Percentiles rank a stretch among this genome's conserved stretches.
phyloP scores from a whole-genome alignment of 306 rosid genomes.

The Canavalia ensiformis region DNA sequence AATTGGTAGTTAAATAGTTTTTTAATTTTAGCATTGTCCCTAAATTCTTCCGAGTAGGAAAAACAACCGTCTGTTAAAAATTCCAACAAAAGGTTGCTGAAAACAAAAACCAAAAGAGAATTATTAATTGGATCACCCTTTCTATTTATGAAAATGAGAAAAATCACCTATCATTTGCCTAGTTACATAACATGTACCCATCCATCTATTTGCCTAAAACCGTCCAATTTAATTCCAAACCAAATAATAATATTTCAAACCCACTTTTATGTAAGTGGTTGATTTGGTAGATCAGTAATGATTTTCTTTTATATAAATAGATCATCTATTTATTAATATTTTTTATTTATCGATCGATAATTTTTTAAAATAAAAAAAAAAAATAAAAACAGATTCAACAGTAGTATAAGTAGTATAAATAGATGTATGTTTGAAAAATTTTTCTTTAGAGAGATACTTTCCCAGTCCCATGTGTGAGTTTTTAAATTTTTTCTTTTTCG shows the following conservation, averaged over 20 bases:
- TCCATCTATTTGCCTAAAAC: slow-evolving; percentile 35
- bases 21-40: neutral
- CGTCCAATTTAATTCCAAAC: slow-evolving; percentile 41
- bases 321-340: too few relatives aligned
- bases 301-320: too few relatives aligned
- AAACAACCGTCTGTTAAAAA: neutral
- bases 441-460: slow-evolving; percentile 34
- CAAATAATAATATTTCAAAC: slow-evolving; percentile 46
- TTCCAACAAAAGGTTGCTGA: neutral
- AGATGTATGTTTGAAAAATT: too few relatives aligned
- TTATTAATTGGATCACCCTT: neutral
- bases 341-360: too few relatives aligned
- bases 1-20: too few relatives aligned
- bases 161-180: slow-evolving; percentile 29
- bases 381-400: too few relatives aligned
- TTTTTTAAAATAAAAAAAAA: too few relatives aligned
- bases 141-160: slow-evolving; percentile 23
- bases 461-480: slow-evolving; percentile 50
- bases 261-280: slow-evolving; percentile 47
- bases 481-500: slow-evolving; percentile 11
- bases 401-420: too few relatives aligned
- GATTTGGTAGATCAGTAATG: slow-evolving; percentile 37
- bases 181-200: slow-evolving; percentile 44
- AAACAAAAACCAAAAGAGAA: neutral
- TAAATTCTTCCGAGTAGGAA: neutral